Evolutionary conservation across 257 asterid species (phyloP).

Genomic region (Sherardia arvensis): DNA sequence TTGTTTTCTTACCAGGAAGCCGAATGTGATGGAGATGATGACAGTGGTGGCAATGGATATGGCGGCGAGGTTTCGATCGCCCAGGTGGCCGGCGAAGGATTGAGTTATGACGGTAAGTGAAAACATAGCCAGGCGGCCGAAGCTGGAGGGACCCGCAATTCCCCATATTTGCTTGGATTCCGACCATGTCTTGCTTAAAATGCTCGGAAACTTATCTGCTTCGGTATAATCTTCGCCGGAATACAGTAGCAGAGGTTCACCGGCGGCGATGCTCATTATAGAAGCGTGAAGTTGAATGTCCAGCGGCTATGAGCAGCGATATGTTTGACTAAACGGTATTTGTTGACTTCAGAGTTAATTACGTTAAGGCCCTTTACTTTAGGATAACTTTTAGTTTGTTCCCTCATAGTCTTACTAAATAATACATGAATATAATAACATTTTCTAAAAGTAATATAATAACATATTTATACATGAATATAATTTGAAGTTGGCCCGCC

Average conservation of each 20-base stretch:
- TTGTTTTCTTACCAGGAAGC: conserved; percentile 34
- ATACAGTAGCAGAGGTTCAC: conserved; percentile 4
- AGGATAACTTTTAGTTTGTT: too few relatives aligned
- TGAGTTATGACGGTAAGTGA: conserved; percentile 43
- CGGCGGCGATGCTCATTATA: not conserved
- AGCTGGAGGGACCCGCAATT: conserved; percentile 44
- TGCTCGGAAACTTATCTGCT: not conserved
- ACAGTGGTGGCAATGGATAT: conserved; percentile 52
- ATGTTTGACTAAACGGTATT: not conserved
- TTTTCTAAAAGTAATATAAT: too few relatives aligned
- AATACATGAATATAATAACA: too few relatives aligned
- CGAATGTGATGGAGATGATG: conserved; percentile 43
- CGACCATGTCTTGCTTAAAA: conserved; percentile 15
- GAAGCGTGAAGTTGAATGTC: too few relatives aligned
- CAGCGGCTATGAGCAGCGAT: not conserved
- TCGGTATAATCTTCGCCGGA: conserved; percentile 5
- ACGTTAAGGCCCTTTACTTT: too few relatives aligned
- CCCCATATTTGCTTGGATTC: conserved; percentile 45
- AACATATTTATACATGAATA: too few relatives aligned
- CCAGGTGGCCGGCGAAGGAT: conserved; percentile 48
- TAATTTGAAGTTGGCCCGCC: too few relatives aligned
- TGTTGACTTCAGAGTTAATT: not conserved
- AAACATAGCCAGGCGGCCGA: conserved; percentile 46
- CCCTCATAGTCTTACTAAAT: too few relatives aligned
- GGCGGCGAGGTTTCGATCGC: conserved; percentile 39